Evolutionary conservation across 257 asterid species (phyloP).

Genomic region (Voacanga thouarsii): DNA sequence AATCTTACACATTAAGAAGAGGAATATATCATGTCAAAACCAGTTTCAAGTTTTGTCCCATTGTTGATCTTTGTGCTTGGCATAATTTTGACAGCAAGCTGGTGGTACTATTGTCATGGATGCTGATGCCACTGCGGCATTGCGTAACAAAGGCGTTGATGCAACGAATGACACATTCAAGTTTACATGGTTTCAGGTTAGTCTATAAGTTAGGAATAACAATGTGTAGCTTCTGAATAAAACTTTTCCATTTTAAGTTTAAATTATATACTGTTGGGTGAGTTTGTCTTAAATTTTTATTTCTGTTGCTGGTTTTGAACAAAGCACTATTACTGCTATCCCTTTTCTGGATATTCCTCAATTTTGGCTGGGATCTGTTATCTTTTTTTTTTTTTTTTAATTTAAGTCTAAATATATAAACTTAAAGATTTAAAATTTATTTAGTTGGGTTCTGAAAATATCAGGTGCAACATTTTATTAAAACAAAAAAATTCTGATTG

Average conservation of each 20-base stretch:
- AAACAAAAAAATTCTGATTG: not conserved
- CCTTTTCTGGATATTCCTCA: not conserved
- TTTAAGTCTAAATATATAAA: too few species aligned
- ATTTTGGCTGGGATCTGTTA: not conserved
- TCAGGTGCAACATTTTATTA: not conserved
- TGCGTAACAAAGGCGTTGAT: constrained; percentile 73
- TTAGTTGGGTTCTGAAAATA: not conserved
- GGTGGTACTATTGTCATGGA: constrained; percentile 81
- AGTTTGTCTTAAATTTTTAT: not conserved
- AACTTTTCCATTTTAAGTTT: not conserved
- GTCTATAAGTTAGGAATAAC: constrained; percentile 10
- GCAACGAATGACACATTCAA: constrained; percentile 77
- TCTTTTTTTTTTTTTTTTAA: not conserved
- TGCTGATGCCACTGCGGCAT: constrained; percentile 83
- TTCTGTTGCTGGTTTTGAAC: not conserved
- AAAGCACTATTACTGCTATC: not conserved
- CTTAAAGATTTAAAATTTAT: not conserved
- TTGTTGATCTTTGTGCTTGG: constrained; percentile 4
- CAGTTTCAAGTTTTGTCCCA: not conserved
- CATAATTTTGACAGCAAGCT: constrained; percentile 48
- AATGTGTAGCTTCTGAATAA: not conserved
- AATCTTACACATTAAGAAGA: not conserved
- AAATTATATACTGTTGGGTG: not conserved
- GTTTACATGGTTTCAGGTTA: constrained; percentile 86
- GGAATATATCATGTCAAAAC: not conserved